Evolutionary conservation across 805 yeast species (phyloP).

Genomic region (Sugiyamaella boreocaroliniensis): DNA sequence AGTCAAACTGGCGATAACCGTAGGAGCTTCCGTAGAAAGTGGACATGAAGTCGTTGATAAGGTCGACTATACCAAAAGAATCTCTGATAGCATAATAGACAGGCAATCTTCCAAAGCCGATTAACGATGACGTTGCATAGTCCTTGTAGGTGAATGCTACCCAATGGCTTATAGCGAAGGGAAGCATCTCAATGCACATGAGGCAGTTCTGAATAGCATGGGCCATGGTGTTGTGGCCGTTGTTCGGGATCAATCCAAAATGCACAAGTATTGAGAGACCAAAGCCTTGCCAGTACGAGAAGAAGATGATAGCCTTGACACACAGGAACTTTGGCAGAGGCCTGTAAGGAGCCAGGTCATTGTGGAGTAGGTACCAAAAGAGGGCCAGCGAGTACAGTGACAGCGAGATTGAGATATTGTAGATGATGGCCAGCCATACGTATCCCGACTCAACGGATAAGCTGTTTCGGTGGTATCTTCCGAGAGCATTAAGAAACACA

Average conservation of each 20-base stretch:
- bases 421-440: slow-evolving; percentile 59
- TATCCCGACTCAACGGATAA: slow-evolving; percentile 45
- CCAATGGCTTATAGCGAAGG: slow-evolving; percentile 86
- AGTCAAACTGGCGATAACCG: slow-evolving; percentile 76
- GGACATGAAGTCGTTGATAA: slow-evolving; percentile 66
- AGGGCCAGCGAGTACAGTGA: slow-evolving; percentile 81
- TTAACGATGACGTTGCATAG: slow-evolving; percentile 53
- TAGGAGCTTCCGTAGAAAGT: slow-evolving; percentile 67
- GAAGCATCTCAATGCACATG: slow-evolving; percentile 75
- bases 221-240: slow-evolving; percentile 36
- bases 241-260: slow-evolving; percentile 29
- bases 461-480: slow-evolving; percentile 46
- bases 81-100: slow-evolving; percentile 64
- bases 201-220: slow-evolving; percentile 68
- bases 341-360: slow-evolving; percentile 66
- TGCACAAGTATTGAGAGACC: slow-evolving; percentile 38
- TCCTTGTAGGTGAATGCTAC: slow-evolving; percentile 73
- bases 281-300: slow-evolving; percentile 96
- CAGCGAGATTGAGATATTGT: slow-evolving; percentile 72
- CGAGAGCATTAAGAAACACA: slow-evolving; percentile 40
- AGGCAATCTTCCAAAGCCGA: slow-evolving; percentile 62
- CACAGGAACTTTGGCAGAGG: slow-evolving; percentile 92
- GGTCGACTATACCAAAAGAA: slow-evolving; percentile 68
- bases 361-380: slow-evolving; percentile 87
- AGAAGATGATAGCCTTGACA: slow-evolving; percentile 89